Evolutionary conservation across 1,139 yeast genomes (phyloP), one percentile per base, ranked within the genome.

Genomic region (Hansenula sp.): DNA sequence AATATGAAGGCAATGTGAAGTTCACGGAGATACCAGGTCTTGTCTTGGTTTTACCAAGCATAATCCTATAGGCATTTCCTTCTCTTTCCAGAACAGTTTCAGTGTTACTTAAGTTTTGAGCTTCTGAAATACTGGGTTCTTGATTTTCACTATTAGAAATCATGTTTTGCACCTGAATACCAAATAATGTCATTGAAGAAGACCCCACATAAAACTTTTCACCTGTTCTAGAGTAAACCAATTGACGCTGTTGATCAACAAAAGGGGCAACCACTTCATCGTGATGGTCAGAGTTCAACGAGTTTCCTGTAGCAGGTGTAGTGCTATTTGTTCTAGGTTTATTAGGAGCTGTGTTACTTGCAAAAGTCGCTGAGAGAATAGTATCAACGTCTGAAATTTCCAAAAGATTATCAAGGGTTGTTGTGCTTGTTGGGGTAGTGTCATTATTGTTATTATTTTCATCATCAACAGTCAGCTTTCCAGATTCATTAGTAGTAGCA

Each of bases 161-260:
- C 54, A 70, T 51, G 46, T 81, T 78, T 57, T 84, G 88, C 44
- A 85, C 84, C 52, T 84, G 93, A 47, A 84, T 66, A 3, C 91
- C 91, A 59, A 84, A 84, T 25, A 84, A 63, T 0, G 94, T 84
- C 91, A 85, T 84, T 1, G 91, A 83, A 0, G 91, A 83, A 1
- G 90, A 81, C 1, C 93, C 94, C 32, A 84, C 87, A 57, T 84
- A 84, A 33, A 84, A 74, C 49, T 80, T 75, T 55, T 84, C 89
- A 3, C 91, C 91, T 1, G 89, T 82, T 49, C 87, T 68, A 1
- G 90, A 81, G 51, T 82, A 84, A 10, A 84, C 80, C 43, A 84
- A 65, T 43, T 89, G 70, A 3, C 91, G 88, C 53, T 82, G 78
- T 52, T 81, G 78, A 53, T 82, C 89, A 21, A 84, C 68, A 42